Conservation (phyloP, 2,329 filamentous ascomycete genomes). For the Beauveria brongniartii region DNA sequence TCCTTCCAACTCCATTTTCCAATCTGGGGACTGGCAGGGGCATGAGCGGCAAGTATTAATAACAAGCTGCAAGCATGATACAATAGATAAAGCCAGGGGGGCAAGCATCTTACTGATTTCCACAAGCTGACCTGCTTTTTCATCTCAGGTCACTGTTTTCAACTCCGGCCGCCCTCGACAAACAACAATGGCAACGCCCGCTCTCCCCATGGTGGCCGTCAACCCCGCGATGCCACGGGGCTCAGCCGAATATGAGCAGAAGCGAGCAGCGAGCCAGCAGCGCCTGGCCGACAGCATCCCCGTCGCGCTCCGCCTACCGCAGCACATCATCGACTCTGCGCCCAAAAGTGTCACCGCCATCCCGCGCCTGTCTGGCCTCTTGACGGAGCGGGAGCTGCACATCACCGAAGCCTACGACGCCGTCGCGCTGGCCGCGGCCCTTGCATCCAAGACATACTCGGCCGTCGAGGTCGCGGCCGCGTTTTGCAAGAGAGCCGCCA, state of each 20-base stretch:
- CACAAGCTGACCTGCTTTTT: too few species aligned
- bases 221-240: conserved; percentile 6
- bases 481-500: conserved; percentile 42
- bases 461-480: conserved; percentile 35
- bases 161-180: neutral
- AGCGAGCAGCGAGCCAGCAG: conserved; percentile 18
- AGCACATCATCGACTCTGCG: conserved; percentile 19
- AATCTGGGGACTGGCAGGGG: neutral
- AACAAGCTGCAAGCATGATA: neutral
- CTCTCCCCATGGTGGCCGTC: neutral
- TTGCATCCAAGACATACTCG: conserved; percentile 27
- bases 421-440: conserved; percentile 29
- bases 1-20: neutral
- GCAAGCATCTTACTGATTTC: neutral
- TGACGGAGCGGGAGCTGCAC: conserved; percentile 35
- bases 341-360: conserved; percentile 26
- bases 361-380: conserved; percentile 32
- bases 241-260: conserved; percentile 1
- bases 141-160: too few species aligned
- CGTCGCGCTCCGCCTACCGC: conserved; percentile 20
- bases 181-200: neutral
- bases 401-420: conserved; percentile 42
- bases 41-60: neutral
- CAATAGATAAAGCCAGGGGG: neutral
- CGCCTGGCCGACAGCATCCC: conserved; percentile 27